Evolutionary conservation across 352 stramenopile genomes (phyloP).

Genomic region (Phytophthora brassicae): DNA sequence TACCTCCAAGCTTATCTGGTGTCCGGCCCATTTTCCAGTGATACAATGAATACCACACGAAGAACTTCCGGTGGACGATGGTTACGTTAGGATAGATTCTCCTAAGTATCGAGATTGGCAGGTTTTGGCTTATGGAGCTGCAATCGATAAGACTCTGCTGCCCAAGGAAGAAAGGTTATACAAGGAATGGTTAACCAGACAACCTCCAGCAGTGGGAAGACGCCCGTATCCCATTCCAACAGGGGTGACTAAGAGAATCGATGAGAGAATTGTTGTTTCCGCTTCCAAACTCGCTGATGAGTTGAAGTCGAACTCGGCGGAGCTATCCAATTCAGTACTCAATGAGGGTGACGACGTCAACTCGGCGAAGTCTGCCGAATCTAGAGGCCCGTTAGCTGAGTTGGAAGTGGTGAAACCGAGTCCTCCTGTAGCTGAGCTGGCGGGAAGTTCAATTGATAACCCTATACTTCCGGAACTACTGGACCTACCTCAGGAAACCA

Average conservation of each 20-base stretch:
- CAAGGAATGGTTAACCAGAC: background rate
- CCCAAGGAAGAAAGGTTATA: background rate
- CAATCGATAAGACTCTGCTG: background rate
- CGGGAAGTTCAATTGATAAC: no score
- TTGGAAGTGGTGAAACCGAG: no score
- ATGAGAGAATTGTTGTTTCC: no score
- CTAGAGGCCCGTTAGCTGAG: no score
- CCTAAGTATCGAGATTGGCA: background rate
- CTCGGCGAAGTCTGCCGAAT: no score
- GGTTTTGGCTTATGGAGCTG: background rate
- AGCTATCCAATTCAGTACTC: no score
- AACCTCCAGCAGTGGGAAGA: background rate
- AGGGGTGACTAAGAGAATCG: background rate
- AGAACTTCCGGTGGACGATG: background rate
- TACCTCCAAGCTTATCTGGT: background rate
- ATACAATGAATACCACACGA: background rate
- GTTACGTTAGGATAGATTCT: background rate
- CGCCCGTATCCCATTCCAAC: background rate
- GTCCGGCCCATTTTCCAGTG: background rate
- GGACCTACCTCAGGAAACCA: no score
- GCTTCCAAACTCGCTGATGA: no score
- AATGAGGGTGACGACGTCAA: no score
- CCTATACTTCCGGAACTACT: no score
- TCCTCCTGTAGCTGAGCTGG: no score
- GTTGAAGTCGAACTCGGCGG: no score